Evolutionary conservation across 2,329 filamentous ascomycete genomes (phyloP), one percentile per base, ranked within the genome.

Genomic region (Raffaelea albimanens): DNA sequence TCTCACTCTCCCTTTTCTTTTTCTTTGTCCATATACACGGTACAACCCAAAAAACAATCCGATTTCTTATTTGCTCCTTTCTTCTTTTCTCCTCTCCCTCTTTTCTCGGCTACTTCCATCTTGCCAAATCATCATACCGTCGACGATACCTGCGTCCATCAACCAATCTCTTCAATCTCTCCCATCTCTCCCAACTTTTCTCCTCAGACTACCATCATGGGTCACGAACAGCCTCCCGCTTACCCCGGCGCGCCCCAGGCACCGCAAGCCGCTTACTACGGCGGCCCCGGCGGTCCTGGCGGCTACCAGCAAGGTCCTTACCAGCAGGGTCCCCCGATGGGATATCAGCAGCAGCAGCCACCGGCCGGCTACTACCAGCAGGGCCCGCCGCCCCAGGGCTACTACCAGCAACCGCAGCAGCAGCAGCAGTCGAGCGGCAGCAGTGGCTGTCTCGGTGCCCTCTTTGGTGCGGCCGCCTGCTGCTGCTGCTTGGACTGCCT

Each of bases 401-500:
- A 59, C 47, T 56, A 60, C n/a, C 58, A 62, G 43, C 54, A 63
- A 47, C 50, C 49, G 47, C 54, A 46, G 43, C 54, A 63, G 47
- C 50, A 50, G 47, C 54, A 46, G 43, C 56, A 48, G 14, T 53
- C 33, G n/a, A 45, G 47, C 16, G 41, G 25, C 34, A 50, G 52
- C 19, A 51, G 47, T 16, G 60, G 64, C 14, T 64, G 63, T 46
- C 54, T 75, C 39, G 68, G 68, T 31, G 72, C 70, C 39, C 58
- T 76, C 46, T 55, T 77, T 16, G 75, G 72, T 16, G 66, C 67
- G 52, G 57, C 76, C 50, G 76, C 76, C 2, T 78, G 75, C 59
- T 80, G 76, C 59, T 80, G 76, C 62, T 80, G 76, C 57, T 58
- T 80, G 56, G 76, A 80, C 53, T 64, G 64, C 20, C 58, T 79